Conservation (phyloP, 2,329 filamentous ascomycete genomes). For the Hirsutella rhossiliensis region DNA sequence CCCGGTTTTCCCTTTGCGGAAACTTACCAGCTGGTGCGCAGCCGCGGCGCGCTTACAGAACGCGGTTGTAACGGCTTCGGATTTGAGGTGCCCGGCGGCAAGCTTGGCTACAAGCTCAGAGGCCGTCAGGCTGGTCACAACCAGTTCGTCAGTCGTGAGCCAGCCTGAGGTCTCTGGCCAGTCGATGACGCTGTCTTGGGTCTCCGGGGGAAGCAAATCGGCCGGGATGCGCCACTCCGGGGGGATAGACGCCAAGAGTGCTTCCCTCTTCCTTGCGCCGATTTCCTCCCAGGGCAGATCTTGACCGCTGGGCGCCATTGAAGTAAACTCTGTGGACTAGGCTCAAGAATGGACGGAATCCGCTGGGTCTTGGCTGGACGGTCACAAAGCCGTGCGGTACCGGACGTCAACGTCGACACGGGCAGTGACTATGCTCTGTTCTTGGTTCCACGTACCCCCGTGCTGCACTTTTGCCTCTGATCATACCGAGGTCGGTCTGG, state of each 20-base stretch:
- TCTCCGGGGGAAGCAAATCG: slow-evolving; percentile 37
- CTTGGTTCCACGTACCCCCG: too few species aligned
- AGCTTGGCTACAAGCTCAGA: slow-evolving; percentile 26
- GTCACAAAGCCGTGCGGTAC: too few species aligned
- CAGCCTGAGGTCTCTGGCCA: slow-evolving; percentile 47
- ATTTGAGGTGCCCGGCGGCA: slow-evolving; percentile 20
- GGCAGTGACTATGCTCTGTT: too few species aligned
- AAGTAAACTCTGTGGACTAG: too few species aligned
- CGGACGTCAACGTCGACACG: too few species aligned
- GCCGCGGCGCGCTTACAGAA: slow-evolving; percentile 42
- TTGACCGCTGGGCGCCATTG: not conserved
- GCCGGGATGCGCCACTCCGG: slow-evolving; percentile 43
- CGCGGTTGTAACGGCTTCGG: slow-evolving; percentile 29
- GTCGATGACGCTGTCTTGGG: slow-evolving; percentile 40
- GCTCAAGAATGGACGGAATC: too few species aligned
- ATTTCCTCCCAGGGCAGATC: slow-evolving; percentile 32
- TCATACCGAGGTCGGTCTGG: too few species aligned
- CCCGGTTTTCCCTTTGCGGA: too few species aligned
- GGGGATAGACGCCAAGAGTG: slow-evolving; percentile 37
- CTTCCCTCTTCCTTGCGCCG: slow-evolving; percentile 28
- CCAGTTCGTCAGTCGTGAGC: slow-evolving; percentile 37
- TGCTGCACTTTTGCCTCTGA: too few species aligned
- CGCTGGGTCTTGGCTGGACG: too few species aligned
- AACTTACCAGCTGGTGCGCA: slow-evolving; percentile 44
- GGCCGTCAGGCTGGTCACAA: slow-evolving; percentile 33